Conservation (phyloP, 306 rosid genomes). For the Chamaecrista fasciculata region DNA sequence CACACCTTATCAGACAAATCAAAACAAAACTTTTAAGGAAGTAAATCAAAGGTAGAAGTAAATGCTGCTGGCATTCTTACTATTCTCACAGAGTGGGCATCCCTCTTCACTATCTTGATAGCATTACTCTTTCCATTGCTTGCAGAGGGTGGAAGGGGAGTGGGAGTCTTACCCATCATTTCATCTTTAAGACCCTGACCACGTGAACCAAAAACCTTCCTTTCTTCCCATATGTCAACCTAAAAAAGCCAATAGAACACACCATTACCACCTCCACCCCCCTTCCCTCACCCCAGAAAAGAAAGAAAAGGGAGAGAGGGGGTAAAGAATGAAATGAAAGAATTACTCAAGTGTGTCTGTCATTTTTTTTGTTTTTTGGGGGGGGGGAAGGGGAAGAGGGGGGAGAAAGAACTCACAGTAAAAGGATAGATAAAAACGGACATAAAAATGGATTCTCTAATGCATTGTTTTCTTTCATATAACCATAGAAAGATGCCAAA, state of each 20-base stretch:
- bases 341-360: not conserved
- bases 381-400: not conserved
- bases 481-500: not conserved
- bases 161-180: constrained; percentile 67
- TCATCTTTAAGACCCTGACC: constrained; percentile 93
- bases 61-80: constrained; percentile 48
- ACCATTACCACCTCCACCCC: constrained; percentile 15
- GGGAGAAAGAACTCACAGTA: not conserved
- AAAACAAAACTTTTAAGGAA: constrained; percentile 21
- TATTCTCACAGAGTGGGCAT: constrained; percentile 80
- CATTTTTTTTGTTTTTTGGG: no score
- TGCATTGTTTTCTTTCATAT: not conserved
- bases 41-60: constrained; percentile 25
- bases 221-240: constrained; percentile 94
- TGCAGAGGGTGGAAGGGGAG: constrained; percentile 51
- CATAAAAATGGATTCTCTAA: not conserved
- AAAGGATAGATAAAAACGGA: not conserved
- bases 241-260: constrained; percentile 41
- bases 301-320: not conserved
- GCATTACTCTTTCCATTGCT: constrained; percentile 75
- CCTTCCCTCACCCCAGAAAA: constrained; percentile 7
- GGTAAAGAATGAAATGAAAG: constrained; percentile 1
- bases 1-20: constrained; percentile 30
- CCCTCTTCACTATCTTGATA: constrained; percentile 88
- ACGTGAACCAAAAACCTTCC: constrained; percentile 96